Base-by-base conservation (phyloP, 1,284 basidiomycete species). In the Porogramme epimiltina region DNA sequence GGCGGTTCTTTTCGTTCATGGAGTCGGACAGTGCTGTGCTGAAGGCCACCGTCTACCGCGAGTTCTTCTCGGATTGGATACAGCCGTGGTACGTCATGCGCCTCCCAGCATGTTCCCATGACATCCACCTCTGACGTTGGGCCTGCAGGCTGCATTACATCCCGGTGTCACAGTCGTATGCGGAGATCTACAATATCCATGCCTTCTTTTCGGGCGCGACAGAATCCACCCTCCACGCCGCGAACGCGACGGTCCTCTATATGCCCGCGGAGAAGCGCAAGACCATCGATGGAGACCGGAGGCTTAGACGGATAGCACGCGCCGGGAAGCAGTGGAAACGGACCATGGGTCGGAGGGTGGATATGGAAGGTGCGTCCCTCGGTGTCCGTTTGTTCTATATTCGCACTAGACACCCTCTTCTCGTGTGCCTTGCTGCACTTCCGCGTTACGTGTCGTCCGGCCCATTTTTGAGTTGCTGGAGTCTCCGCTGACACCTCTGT, bases 251-350 rank as follows among this genome's bases (percentile, higher is more conserved):
- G 0, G 58, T 68, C 15, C 56, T 65, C 25, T 25, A 53, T 13
- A 28, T 58, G 33, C 60, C 70, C 13, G 59, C 67, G 20, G 62
- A 56, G 18, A 59, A 68, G 55, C 63, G 75, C 63, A 61, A 75
- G 66, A 56, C 73, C 42, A 57, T 81, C 16, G 82, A 93, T 58
- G 87, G 87, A 1, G 93, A 97, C 66, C 75, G 77, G 39, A 80
- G 89, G 52, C 70, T 95, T 50, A 77, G 84, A 41, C 82, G 91
- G 62, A 95, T 97, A 48, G 93, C 93, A 1, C 76, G 85, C 42
- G 91, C 91, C 1, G 94, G 95, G 15, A 87, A 93, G 64, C 82
- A 91, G 53, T 97, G 95, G 95, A 93, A 89, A 73, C 81, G 84
- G 64, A 89, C 82, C 2, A 78, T 93, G 42, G 91, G 90, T 33